Percentiles rank a stretch among this genome's conserved stretches.
phyloP scores from a whole-genome alignment of 2,329 filamentous ascomycete species.

The Dactylellina haptotyla region DNA sequence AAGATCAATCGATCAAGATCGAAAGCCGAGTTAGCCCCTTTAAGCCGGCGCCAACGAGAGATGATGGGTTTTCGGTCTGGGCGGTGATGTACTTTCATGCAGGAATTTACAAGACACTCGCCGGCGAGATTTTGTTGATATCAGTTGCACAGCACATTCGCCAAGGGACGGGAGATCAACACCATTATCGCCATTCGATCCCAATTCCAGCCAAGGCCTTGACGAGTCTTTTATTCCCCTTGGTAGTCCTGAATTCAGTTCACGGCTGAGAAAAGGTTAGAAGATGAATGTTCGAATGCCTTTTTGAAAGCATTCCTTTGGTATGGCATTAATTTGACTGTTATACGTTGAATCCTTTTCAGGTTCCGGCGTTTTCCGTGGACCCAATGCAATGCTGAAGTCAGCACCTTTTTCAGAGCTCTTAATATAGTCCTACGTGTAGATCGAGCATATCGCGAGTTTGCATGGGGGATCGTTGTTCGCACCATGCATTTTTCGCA shows the following conservation, averaged over 20 bases:
- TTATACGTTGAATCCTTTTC: no score
- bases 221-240: slow-evolving; percentile 1
- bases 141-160: not conserved
- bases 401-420: no score
- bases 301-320: no score
- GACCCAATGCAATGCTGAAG: not conserved
- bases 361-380: no score
- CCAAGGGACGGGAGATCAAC: slow-evolving; percentile 30
- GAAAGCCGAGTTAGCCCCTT: not conserved
- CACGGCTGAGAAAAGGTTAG: not conserved
- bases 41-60: no score
- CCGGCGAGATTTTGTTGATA: no score
- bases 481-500: not conserved
- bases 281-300: no score
- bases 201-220: slow-evolving; percentile 35
- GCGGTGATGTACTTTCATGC: no score
- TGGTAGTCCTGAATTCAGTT: slow-evolving; percentile 2
- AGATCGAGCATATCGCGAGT: not conserved
- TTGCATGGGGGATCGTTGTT: not conserved
- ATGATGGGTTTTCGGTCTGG: no score
- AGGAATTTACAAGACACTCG: not conserved
- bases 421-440: no score
- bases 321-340: no score
- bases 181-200: not conserved
- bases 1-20: slow-evolving; percentile 9